A percentile compares a stretch with the other conserved stretches of the same genome.
These are phyloP conservation scores for Aspergillus ostianus DNA, from an alignment of 495 filamentous ascomycete genomes.

Conservation along the genomic window DNA sequence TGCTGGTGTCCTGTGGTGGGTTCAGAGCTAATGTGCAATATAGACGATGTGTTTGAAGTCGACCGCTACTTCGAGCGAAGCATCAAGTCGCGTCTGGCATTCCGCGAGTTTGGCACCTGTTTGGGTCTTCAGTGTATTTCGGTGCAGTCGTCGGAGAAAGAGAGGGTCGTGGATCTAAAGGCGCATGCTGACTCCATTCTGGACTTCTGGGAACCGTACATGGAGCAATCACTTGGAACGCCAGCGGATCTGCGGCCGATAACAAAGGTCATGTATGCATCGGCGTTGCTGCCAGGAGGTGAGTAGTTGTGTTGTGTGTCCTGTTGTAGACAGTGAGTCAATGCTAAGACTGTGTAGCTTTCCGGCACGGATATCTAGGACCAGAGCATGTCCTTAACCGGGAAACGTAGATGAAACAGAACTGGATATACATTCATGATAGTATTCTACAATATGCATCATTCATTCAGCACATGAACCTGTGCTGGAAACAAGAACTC, in stretches of 20 bases:
- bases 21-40: neutral
- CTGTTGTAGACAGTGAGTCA: neutral
- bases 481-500: neutral
- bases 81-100: constrained; percentile 51
- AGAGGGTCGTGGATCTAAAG: constrained; percentile 39
- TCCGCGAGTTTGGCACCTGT: constrained; percentile 62
- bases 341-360: constrained; percentile 25
- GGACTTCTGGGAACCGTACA: constrained; percentile 51
- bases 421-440: neutral
- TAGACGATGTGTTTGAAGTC: constrained; percentile 44
- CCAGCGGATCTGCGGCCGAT: constrained; percentile 57
- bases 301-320: constrained; percentile 24
- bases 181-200: constrained; percentile 46
- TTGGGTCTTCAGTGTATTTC: constrained; percentile 56
- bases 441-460: constrained; percentile 4
- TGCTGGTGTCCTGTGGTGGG: constrained; percentile 2
- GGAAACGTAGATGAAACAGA: constrained; percentile 2
- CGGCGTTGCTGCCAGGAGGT: constrained; percentile 63
- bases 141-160: constrained; percentile 35
- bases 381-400: constrained; percentile 24
- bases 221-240: constrained; percentile 36
- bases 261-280: constrained; percentile 64
- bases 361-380: constrained; percentile 38
- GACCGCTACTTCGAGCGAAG: constrained; percentile 40
- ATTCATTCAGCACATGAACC: neutral